Conservation (phyloP, 2,329 filamentous ascomycete species). For the Paecilomyces niveus region DNA sequence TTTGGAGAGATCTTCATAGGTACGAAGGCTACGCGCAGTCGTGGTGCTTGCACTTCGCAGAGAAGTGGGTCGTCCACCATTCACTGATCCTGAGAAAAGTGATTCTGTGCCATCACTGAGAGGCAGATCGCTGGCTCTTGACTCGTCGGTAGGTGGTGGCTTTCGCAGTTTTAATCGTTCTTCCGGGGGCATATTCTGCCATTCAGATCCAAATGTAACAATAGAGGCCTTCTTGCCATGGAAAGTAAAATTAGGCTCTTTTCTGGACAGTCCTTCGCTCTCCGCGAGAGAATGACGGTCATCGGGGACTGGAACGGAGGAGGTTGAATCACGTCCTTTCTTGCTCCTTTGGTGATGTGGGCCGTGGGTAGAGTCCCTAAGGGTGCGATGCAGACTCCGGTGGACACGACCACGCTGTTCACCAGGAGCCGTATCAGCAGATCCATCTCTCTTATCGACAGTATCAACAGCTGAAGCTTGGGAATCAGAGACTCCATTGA, state of each 20-base stretch:
- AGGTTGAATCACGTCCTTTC: slow-evolving; percentile 67
- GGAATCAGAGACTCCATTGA: slow-evolving; percentile 25
- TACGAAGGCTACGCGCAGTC: slow-evolving; percentile 50
- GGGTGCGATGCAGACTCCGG: slow-evolving; percentile 79
- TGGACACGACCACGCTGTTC: slow-evolving; percentile 61
- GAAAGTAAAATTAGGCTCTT: slow-evolving; percentile 84
- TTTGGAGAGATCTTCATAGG: slow-evolving; percentile 14
- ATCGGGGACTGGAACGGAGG: slow-evolving; percentile 49
- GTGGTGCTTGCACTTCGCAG: slow-evolving; percentile 59
- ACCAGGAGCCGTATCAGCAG: slow-evolving; percentile 34
- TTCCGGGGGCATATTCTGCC: slow-evolving; percentile 69
- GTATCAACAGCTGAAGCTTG: slow-evolving; percentile 24
- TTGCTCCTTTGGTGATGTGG: slow-evolving; percentile 62
- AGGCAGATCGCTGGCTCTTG: slow-evolving; percentile 25
- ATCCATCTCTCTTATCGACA: slow-evolving; percentile 35
- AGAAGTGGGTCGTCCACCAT: slow-evolving; percentile 52
- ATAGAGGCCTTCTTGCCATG: slow-evolving; percentile 98
- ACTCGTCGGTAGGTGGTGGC: slow-evolving; percentile 33
- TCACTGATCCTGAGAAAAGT: slow-evolving; percentile 17
- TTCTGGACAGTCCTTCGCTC: slow-evolving; percentile 66
- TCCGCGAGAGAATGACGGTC: slow-evolving; percentile 39
- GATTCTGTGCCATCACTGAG: slow-evolving; percentile 20
- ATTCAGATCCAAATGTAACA: slow-evolving; percentile 90
- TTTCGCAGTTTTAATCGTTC: slow-evolving; percentile 62
- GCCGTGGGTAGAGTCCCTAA: slow-evolving; percentile 70